Conservation (phyloP, 805 yeast species). For the Kazachstania bromeliacearum region DNA sequence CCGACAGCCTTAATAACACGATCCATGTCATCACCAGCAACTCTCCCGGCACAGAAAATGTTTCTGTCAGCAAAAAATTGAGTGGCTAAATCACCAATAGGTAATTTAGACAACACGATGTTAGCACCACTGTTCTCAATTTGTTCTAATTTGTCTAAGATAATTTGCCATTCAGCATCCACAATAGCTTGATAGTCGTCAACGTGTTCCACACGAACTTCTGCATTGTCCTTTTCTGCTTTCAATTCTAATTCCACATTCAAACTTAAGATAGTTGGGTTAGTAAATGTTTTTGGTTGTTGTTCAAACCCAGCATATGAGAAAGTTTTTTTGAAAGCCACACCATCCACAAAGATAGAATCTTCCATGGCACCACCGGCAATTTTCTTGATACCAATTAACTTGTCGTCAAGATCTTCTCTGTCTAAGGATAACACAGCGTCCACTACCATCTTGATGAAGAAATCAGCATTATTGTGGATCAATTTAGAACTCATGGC, state of each 20-base stretch:
- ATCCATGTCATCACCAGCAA: slow-evolving; percentile 78
- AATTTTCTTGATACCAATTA: slow-evolving; percentile 90
- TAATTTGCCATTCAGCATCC: slow-evolving; percentile 98
- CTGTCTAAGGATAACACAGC: slow-evolving; percentile 84
- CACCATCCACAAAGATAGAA: slow-evolving; percentile 81
- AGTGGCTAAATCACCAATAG: slow-evolving; percentile 98
- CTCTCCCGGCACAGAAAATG: slow-evolving; percentile 96
- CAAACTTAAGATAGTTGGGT: slow-evolving; percentile 76
- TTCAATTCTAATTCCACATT: slow-evolving; percentile 93
- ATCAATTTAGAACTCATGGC: slow-evolving; percentile 96
- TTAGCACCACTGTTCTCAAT: slow-evolving; percentile 81
- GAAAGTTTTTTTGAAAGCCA: slow-evolving; percentile 94
- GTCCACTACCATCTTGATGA: slow-evolving; percentile 94
- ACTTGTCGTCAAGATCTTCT: slow-evolving; percentile 73
- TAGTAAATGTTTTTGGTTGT: slow-evolving; percentile 76
- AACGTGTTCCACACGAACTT: slow-evolving; percentile 90
- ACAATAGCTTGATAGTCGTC: slow-evolving; percentile 91
- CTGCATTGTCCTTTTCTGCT: slow-evolving; percentile 98
- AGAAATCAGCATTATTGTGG: slow-evolving; percentile 76
- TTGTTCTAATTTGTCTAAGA: slow-evolving; percentile 73
- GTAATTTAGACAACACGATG: slow-evolving; percentile 86
- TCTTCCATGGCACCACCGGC: slow-evolving; percentile 97
- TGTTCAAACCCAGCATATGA: slow-evolving; percentile 98
- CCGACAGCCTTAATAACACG: slow-evolving; percentile 92
- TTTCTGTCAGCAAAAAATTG: slow-evolving; percentile 95